Percentiles rank a stretch among this genome's conserved stretches.
phyloP scores from a whole-genome alignment of 371 early-diverging fungal species.

The Encephalitozoon intestinalis region DNA sequence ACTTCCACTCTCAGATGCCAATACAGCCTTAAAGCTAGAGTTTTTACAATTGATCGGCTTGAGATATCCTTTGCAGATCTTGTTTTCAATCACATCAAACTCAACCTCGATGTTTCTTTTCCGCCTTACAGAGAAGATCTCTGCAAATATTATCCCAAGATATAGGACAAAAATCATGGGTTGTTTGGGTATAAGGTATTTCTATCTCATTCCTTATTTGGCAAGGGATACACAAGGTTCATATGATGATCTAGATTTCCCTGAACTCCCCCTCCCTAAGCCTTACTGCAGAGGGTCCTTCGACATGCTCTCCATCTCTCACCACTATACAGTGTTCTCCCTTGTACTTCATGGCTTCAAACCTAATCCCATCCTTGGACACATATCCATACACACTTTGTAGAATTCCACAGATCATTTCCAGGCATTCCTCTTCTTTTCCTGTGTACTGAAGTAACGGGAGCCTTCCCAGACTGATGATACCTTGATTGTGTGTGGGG shows the following conservation, averaged over 20 bases:
- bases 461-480: background rate
- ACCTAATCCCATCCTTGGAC: background rate
- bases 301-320: background rate
- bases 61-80: slow-evolving; percentile 52
- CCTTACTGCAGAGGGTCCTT: background rate
- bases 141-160: slow-evolving; percentile 14
- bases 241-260: background rate
- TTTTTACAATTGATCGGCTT: slow-evolving; percentile 23
- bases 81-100: slow-evolving; percentile 48
- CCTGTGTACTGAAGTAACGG: background rate
- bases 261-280: background rate
- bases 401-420: background rate
- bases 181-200: background rate
- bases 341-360: background rate
- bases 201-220: background rate
- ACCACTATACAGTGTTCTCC: background rate
- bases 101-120: background rate
- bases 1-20: slow-evolving; percentile 42
- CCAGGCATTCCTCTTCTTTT: background rate
- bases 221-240: too few relatives aligned
- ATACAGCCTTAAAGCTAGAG: slow-evolving; percentile 17
- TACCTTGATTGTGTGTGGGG: background rate
- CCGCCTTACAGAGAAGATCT: slow-evolving; percentile 3
- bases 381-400: background rate
- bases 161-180: slow-evolving; percentile 20